Conservation (phyloP, 176 grass and related monocot species). For the Phoenix roebelenii region DNA sequence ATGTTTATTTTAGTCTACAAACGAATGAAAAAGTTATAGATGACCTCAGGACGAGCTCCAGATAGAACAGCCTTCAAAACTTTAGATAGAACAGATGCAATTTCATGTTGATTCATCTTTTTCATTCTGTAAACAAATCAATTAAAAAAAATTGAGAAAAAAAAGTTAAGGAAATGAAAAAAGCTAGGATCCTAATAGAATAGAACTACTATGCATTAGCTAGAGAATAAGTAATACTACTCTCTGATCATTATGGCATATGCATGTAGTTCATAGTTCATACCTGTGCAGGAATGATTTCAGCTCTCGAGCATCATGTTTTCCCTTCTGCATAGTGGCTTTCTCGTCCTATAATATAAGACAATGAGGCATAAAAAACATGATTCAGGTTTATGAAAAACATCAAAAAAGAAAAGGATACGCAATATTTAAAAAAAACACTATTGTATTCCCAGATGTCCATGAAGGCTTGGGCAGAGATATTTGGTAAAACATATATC, state of each 20-base stretch:
- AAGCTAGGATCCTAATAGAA: neutral
- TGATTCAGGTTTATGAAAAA: too few relatives aligned
- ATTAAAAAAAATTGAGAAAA: conserved; percentile 2
- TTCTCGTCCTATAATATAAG: conserved; percentile 42
- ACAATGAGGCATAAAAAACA: too few relatives aligned
- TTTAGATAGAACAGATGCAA: conserved; percentile 47
- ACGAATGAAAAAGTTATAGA: neutral
- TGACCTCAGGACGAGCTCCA: conserved; percentile 53
- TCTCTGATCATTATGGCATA: neutral
- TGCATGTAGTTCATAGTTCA: neutral
- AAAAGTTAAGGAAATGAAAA: neutral
- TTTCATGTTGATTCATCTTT: conserved; percentile 35
- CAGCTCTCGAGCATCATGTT: conserved; percentile 71
- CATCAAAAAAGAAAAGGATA: conserved; percentile 8
- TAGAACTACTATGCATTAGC: too few relatives aligned
- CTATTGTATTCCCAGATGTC: too few relatives aligned
- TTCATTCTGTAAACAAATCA: conserved; percentile 54
- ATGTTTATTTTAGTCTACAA: conserved; percentile 1
- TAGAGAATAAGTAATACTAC: neutral
- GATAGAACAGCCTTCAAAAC: conserved; percentile 58
- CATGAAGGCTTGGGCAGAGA: too few relatives aligned
- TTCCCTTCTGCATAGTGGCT: conserved; percentile 45
- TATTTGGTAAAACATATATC: too few relatives aligned
- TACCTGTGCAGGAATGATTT: conserved; percentile 66
- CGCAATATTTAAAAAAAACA: too few relatives aligned